A percentile compares a stretch with the other conserved stretches of the same genome.
Conservation (phyloP, 768 basidiomycete genomes). For the Cyathus striatus region DNA sequence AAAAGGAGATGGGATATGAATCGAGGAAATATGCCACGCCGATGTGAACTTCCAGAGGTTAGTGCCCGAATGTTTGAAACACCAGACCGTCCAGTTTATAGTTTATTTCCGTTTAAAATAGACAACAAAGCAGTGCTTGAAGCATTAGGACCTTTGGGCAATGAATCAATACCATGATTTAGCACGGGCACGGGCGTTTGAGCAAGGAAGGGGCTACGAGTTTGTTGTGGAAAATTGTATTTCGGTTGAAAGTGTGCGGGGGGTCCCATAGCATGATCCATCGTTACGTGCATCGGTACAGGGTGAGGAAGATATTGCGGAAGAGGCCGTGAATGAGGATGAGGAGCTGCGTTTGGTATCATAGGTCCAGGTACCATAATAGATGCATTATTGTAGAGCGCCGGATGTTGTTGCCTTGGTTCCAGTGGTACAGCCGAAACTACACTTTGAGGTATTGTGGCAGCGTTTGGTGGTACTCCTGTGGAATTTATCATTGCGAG, state of each 20-base stretch:
- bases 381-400: background rate
- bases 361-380: background rate
- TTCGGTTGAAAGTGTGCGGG: background rate
- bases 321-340: background rate
- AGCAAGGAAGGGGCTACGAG: background rate
- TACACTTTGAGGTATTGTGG: slow-evolving; percentile 9
- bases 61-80: background rate
- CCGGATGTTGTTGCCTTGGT: slow-evolving; percentile 3
- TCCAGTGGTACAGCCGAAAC: slow-evolving; percentile 11
- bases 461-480: slow-evolving; percentile 10
- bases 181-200: background rate
- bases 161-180: background rate
- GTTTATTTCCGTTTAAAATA: slow-evolving; percentile 6
- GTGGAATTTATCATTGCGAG: slow-evolving; percentile 36
- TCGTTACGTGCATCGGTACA: background rate
- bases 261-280: background rate
- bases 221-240: too few species aligned
- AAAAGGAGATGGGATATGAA: too few species aligned
- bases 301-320: background rate
- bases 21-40: background rate
- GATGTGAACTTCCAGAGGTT: background rate
- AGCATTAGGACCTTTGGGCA: slow-evolving; percentile 1
- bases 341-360: background rate
- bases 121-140: slow-evolving; percentile 7
- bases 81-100: background rate